Evolutionary conservation across 805 yeast genomes (phyloP).

Genomic region (Ogataea pilisensis): DNA sequence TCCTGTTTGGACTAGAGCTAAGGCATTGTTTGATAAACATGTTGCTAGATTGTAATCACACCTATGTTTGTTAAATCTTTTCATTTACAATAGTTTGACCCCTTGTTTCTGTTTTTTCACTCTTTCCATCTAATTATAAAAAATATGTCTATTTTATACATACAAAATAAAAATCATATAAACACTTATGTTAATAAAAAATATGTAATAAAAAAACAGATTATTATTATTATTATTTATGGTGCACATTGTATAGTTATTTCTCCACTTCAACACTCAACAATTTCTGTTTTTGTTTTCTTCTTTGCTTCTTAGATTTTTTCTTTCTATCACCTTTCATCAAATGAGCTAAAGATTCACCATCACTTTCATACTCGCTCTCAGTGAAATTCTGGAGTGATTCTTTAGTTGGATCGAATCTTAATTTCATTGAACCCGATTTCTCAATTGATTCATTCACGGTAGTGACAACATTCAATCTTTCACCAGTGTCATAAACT

Average conservation of each 20-base stretch:
- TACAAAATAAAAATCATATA: no score
- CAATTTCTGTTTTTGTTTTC: conserved; percentile 37
- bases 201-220: no score
- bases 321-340: conserved; percentile 45
- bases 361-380: conserved; percentile 74
- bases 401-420: conserved; percentile 32
- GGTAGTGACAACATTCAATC: conserved; percentile 80
- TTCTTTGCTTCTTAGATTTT: conserved; percentile 37
- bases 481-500: conserved; percentile 84
- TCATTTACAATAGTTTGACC: no score
- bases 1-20: conserved; percentile 91
- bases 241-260: background rate
- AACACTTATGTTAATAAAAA: no score
- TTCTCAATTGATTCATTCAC: conserved; percentile 78
- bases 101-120: no score
- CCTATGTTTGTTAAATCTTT: no score
- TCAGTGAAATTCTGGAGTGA: conserved; percentile 43
- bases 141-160: no score
- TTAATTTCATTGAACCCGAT: conserved; percentile 56
- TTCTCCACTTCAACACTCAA: conserved; percentile 53
- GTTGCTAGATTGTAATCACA: conserved; percentile 54
- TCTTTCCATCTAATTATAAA: no score
- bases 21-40: conserved; percentile 76
- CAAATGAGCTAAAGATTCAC: conserved; percentile 57
- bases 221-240: no score